A percentile compares a stretch with the other conserved stretches of the same genome.
These are phyloP conservation scores for Suillus subluteus DNA, from an alignment of 768 basidiomycete species.

Conservation along the genomic window DNA sequence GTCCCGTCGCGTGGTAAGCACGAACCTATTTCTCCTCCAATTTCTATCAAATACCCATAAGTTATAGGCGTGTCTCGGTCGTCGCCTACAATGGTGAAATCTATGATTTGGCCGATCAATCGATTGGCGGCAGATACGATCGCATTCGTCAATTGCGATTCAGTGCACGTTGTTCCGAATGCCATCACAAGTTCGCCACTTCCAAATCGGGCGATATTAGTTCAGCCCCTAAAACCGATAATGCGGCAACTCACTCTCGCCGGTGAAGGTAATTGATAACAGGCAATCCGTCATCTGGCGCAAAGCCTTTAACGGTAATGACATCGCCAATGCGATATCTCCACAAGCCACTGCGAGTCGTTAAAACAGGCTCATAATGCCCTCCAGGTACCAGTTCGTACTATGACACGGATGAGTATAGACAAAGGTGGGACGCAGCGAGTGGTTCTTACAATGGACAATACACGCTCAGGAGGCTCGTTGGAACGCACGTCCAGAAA, in stretches of 20 bases:
- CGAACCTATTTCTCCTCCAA: constrained; percentile 2
- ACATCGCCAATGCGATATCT: constrained; percentile 16
- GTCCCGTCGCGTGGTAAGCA: background rate
- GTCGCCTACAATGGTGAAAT: constrained; percentile 13
- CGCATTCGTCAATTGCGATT: constrained; percentile 1
- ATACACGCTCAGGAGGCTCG: background rate
- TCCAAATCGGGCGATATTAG: background rate
- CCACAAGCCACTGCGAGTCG: constrained; percentile 18
- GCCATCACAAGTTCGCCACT: constrained; percentile 16
- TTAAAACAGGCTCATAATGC: constrained; percentile 14
- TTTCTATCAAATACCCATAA: constrained; percentile 13
- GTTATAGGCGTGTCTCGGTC: background rate
- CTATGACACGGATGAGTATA: background rate
- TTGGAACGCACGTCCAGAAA: constrained; percentile 2
- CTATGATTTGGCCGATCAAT: constrained; percentile 8
- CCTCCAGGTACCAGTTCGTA: constrained; percentile 11
- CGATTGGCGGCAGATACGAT: constrained; percentile 1
- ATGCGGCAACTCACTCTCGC: constrained; percentile 6
- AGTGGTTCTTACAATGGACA: background rate
- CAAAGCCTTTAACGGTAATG: constrained; percentile 14
- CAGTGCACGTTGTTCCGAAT: constrained; percentile 2
- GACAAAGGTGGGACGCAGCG: background rate
- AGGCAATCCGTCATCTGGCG: constrained; percentile 15
- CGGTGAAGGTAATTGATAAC: constrained; percentile 9
- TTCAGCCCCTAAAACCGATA: background rate